phyloP scores from a whole-genome alignment of 805 yeast genomes.

The Metschnikowia henanensis region DNA sequence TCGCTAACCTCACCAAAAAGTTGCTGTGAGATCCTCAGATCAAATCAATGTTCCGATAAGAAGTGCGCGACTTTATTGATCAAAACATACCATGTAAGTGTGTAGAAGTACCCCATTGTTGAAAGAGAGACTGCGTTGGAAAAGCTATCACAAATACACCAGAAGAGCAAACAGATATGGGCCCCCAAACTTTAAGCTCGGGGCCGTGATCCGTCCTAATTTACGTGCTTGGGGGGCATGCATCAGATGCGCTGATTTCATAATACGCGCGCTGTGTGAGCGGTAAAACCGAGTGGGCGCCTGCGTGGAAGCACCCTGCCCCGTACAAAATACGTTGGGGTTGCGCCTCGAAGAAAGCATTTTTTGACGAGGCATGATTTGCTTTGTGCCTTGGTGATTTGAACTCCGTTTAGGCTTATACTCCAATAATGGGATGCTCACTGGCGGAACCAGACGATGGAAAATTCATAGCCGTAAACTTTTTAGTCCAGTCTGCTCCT shows the following conservation, averaged over 20 bases:
- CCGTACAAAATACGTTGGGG: background rate
- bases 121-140: no score
- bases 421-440: no score
- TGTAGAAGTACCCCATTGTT: slow-evolving; percentile 10
- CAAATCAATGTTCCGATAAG: background rate
- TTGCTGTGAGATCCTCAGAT: no score
- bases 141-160: no score
- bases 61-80: background rate
- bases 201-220: background rate
- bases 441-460: no score
- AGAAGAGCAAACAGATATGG: no score
- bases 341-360: background rate
- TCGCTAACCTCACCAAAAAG: no score
- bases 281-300: background rate
- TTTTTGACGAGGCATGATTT: no score
- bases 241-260: background rate
- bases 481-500: no score
- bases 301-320: background rate
- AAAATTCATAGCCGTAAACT: no score
- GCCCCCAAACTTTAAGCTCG: background rate
- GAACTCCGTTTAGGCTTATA: no score
- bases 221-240: slow-evolving; percentile 5
- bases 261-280: slow-evolving; percentile 6
- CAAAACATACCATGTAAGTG: slow-evolving; percentile 13
- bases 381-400: no score